Percentiles rank a stretch among this genome's conserved stretches.
These are phyloP conservation scores for Schoenoplectus tabernaemontani DNA, from an alignment of 202 grass and related monocot genomes.

Conservation along the genomic window DNA sequence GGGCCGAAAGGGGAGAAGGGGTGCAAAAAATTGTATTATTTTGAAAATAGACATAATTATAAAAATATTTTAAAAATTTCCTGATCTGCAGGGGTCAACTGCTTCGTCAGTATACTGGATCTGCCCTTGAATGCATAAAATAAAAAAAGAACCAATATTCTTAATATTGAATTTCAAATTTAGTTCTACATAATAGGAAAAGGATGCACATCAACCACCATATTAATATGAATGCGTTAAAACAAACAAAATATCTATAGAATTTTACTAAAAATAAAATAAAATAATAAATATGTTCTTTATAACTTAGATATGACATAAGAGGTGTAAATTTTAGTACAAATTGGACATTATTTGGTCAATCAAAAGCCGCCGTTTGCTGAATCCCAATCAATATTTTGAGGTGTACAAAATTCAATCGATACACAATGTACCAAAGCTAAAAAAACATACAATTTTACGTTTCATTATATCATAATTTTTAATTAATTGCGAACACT, in stretches of 20 bases:
- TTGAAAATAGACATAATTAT: too few relatives aligned
- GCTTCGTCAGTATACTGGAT: too few relatives aligned
- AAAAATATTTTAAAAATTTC: too few relatives aligned
- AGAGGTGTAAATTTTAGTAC: neutral
- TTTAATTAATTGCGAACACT: neutral
- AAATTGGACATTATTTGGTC: neutral
- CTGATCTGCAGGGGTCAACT: too few relatives aligned
- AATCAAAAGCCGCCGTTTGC: neutral
- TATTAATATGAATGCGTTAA: neutral
- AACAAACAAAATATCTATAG: neutral
- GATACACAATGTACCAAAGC: neutral
- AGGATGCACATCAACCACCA: neutral
- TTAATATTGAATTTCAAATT: too few relatives aligned
- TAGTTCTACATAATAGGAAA: too few relatives aligned
- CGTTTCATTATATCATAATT: neutral
- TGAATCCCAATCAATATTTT: neutral
- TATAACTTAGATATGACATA: neutral
- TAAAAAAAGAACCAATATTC: too few relatives aligned
- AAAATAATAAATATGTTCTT: neutral
- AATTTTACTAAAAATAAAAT: neutral
- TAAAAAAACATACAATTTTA: neutral
- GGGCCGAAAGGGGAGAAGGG: too few relatives aligned
- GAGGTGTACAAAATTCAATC: neutral
- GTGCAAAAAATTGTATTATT: too few relatives aligned
- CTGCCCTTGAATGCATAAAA: too few relatives aligned